Conservation (phyloP, 208 protist species). For the Trypanosomatidae sp. region DNA sequence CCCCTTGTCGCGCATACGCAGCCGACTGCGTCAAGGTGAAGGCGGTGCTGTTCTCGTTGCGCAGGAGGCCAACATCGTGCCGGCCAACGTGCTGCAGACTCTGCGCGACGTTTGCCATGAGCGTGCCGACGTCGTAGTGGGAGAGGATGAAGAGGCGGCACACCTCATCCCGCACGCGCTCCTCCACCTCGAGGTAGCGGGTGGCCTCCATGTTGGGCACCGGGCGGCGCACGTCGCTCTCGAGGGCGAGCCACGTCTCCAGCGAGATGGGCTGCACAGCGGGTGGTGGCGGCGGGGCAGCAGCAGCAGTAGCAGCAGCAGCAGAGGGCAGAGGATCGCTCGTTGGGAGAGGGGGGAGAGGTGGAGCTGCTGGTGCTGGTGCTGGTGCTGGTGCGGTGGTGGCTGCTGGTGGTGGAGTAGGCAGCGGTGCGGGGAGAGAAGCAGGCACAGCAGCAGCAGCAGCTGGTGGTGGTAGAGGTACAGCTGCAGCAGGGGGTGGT, state of each 20-base stretch:
- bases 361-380: too few relatives aligned
- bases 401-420: constrained; percentile 4
- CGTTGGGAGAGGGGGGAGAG: too few relatives aligned
- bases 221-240: constrained; percentile 34
- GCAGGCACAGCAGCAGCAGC: constrained; percentile 4
- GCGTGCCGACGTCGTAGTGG: constrained; percentile 66
- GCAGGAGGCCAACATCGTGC: constrained; percentile 78
- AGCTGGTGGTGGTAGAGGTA: constrained; percentile 2
- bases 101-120: constrained; percentile 62
- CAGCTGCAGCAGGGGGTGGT: neutral
- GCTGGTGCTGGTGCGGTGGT: too few relatives aligned
- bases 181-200: constrained; percentile 73
- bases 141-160: constrained; percentile 74
- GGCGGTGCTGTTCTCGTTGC: constrained; percentile 72
- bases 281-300: constrained; percentile 8
- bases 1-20: constrained; percentile 45
- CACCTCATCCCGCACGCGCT: constrained; percentile 66
- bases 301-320: constrained; percentile 5
- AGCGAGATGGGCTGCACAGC: constrained; percentile 38
- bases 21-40: constrained; percentile 82
- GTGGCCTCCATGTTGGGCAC: constrained; percentile 50
- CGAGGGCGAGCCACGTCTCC: constrained; percentile 39
- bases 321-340: neutral
- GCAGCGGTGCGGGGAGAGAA: constrained; percentile 16
- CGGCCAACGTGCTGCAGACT: constrained; percentile 80